phyloP scores from a whole-genome alignment of 495 filamentous ascomycete species.

The Clohesyomyces aquaticus region DNA sequence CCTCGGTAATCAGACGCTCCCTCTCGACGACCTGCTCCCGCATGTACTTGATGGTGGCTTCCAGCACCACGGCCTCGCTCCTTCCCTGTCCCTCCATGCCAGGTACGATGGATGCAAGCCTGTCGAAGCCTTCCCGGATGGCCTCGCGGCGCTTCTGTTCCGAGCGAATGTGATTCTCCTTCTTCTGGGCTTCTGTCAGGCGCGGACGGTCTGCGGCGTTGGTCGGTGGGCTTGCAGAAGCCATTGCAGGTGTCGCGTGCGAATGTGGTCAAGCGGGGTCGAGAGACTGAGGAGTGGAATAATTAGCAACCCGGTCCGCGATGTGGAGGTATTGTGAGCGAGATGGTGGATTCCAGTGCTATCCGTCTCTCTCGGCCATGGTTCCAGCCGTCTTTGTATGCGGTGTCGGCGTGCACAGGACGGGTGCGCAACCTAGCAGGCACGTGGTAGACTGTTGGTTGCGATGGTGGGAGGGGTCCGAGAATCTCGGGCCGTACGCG shows the following conservation, averaged over 20 bases:
- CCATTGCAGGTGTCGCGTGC: conserved; percentile 11
- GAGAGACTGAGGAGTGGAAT: background rate
- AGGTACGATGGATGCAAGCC: conserved; percentile 79
- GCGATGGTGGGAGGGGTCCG: background rate
- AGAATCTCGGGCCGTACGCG: too few species aligned
- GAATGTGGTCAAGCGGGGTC: background rate
- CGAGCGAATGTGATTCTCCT: conserved; percentile 85
- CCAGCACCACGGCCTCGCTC: conserved; percentile 82
- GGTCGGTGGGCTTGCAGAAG: conserved; percentile 27
- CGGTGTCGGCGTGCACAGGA: too few species aligned
- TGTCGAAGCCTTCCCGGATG: conserved; percentile 86
- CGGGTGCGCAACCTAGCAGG: background rate
- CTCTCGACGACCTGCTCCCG: conserved; percentile 56
- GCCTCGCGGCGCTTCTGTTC: conserved; percentile 88
- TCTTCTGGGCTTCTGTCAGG: conserved; percentile 84
- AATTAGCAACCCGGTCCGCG: too few species aligned
- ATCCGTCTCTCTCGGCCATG: background rate
- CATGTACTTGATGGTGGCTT: conserved; percentile 75
- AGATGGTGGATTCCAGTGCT: background rate
- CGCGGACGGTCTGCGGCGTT: conserved; percentile 64
- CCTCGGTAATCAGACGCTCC: conserved; percentile 20
- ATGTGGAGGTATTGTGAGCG: background rate
- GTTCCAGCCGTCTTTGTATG: too few species aligned
- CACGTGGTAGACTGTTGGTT: background rate
- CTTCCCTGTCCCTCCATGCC: conserved; percentile 81